Percentiles rank a stretch among this genome's conserved stretches.
Conservation (phyloP, 164 flowering plant genomes). For the Piper longum region DNA sequence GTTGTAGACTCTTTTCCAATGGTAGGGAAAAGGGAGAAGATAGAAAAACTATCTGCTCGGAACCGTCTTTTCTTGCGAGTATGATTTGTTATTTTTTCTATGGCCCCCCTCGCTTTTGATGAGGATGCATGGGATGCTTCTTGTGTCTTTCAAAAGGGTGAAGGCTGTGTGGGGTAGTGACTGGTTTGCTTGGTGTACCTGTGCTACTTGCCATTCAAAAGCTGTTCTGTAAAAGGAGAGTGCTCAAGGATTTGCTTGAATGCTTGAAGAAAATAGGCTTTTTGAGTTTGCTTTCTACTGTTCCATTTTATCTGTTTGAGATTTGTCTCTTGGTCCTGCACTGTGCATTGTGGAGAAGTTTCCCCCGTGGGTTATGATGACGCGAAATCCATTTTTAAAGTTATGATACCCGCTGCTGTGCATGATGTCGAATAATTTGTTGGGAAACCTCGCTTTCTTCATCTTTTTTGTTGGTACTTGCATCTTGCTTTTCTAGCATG, state of each 20-base stretch:
- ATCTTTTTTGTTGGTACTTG: neutral
- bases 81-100: no score
- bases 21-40: neutral
- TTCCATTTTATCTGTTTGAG: constrained; percentile 1
- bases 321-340: neutral
- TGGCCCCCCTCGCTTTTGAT: constrained; percentile 7
- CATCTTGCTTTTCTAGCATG: neutral
- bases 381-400: neutral
- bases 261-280: constrained; percentile 1
- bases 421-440: neutral
- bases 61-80: no score
- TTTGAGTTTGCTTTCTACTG: neutral
- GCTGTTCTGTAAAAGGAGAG: constrained; percentile 14
- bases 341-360: neutral
- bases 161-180: constrained; percentile 19
- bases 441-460: neutral
- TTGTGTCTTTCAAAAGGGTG: constrained; percentile 29
- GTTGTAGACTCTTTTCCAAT: neutral
- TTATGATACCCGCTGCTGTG: neutral
- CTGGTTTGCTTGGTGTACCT: constrained; percentile 26
- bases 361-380: neutral
- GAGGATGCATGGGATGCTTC: constrained; percentile 19
- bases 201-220: constrained; percentile 25
- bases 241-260: constrained; percentile 24
- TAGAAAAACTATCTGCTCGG: no score